A percentile compares a stretch with the other conserved stretches of the same genome.
phyloP scores from a whole-genome alignment of 768 basidiomycete species.

The Sarcomyxa edulis region DNA sequence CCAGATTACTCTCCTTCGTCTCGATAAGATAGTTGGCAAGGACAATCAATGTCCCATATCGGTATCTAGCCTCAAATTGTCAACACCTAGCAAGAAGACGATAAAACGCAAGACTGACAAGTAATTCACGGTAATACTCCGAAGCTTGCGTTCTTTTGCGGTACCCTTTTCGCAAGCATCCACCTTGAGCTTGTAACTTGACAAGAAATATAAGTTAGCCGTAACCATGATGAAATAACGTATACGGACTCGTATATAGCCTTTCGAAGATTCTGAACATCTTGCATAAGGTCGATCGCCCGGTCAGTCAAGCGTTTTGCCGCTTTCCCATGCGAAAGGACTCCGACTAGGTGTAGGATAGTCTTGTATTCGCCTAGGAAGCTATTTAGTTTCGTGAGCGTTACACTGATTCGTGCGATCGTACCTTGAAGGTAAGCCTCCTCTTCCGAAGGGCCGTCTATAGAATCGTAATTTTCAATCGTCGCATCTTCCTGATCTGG shows the following conservation, averaged over 20 bases:
- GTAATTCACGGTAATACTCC: slow-evolving; percentile 82
- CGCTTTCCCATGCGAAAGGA: slow-evolving; percentile 86
- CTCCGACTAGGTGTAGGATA: slow-evolving; percentile 89
- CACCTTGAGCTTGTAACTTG: slow-evolving; percentile 80
- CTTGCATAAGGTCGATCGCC: slow-evolving; percentile 89
- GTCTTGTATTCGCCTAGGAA: slow-evolving; percentile 92
- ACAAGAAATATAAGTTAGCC: not conserved
- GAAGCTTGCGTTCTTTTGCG: slow-evolving; percentile 69
- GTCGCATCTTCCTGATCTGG: slow-evolving; percentile 22
- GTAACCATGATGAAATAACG: not conserved
- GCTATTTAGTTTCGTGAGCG: not conserved
- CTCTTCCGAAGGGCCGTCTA: slow-evolving; percentile 84
- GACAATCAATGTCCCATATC: slow-evolving; percentile 88
- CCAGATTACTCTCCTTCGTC: slow-evolving; percentile 29
- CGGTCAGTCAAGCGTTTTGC: slow-evolving; percentile 89
- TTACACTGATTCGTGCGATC: too few relatives aligned
- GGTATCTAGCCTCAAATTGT: slow-evolving; percentile 45
- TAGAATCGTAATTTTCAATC: slow-evolving; percentile 52
- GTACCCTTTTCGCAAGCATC: slow-evolving; percentile 80
- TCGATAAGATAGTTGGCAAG: slow-evolving; percentile 95
- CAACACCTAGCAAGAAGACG: not conserved
- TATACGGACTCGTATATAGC: slow-evolving; percentile 85
- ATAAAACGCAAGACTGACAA: slow-evolving; percentile 42
- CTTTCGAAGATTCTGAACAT: slow-evolving; percentile 94
- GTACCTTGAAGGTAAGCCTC: slow-evolving; percentile 84